Base-by-base conservation (phyloP, 1,284 basidiomycete genomes). In the Vanrija pseudolonga region DNA sequence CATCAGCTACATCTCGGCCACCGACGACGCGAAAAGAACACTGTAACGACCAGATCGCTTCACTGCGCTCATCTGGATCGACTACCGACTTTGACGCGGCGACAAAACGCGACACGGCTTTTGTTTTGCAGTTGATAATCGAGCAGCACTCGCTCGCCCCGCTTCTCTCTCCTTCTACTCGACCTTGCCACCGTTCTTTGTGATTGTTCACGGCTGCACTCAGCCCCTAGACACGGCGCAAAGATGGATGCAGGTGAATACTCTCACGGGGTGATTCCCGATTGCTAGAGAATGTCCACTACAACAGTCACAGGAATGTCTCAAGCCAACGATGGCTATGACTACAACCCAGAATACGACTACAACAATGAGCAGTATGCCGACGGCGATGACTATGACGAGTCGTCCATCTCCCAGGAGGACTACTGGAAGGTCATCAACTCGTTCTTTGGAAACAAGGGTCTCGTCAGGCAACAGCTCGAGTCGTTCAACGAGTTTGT, bases 401-500 rank as follows among this genome's bases (percentile, higher is more conserved):
- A 88, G 65, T 87, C 88, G 69, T 55, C 69, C 12, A 71, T 94
- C 77, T 89, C 88, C 1, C 90, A 92, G 71, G 92, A 95, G 73
- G 91, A 94, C 71, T 92, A 90, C 73, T 97, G 93, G 93, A 88
- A 87, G 43, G 85, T 96, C 67, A 98, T 98, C 69, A 88, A 90
- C 58, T 86, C 90, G 67, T 98, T 97, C 81, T 98, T 98, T 74
- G 88, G 91, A 60, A 89, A 94, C 75, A 97, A 96, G 77, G 95
- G 95, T 77, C 86, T 99, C 56, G 96, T 98, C 54, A 85, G 92
- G 51, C 96, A 98, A 76, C 95, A 99, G 76, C 84, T 98, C 53
- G 93, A 96, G 79, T 95, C 91, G 26, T 99, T 96, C 79, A 94
- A 99, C 76, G 96, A 98, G 78, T 99, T 98, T 71, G 90, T 99